Evolutionary conservation across 805 yeast species (phyloP).

Genomic region (Cyberlindnera petersonii): DNA sequence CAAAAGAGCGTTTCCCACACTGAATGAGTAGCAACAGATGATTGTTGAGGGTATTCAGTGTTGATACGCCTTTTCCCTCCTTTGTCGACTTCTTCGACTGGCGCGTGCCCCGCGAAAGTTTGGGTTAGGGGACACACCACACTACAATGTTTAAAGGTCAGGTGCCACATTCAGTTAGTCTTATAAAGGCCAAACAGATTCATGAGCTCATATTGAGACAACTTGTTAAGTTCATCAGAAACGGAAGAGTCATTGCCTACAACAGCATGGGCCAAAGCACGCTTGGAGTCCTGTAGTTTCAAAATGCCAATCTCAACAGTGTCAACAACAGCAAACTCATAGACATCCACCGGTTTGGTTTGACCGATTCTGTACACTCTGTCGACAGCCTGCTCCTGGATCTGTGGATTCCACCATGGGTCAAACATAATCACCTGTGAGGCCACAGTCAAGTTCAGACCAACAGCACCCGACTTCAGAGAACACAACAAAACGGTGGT

Average conservation of each 20-base stretch:
- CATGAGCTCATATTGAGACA: conserved; percentile 11
- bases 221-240: conserved; percentile 59
- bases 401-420: conserved; percentile 95
- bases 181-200: conserved; percentile 14
- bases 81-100: too few species aligned
- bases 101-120: too few species aligned
- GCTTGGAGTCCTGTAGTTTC: conserved; percentile 75
- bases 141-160: background rate
- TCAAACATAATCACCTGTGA: conserved; percentile 83
- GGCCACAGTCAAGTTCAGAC: conserved; percentile 79
- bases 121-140: background rate
- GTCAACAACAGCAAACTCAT: conserved; percentile 69
- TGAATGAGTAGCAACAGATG: too few species aligned
- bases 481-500: conserved; percentile 55
- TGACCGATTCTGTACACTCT: conserved; percentile 93
- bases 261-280: conserved; percentile 67
- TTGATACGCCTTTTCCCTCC: too few species aligned
- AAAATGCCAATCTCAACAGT: conserved; percentile 85
- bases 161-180: background rate
- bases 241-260: conserved; percentile 63
- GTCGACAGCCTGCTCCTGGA: conserved; percentile 87
- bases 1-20: too few species aligned
- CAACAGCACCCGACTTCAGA: conserved; percentile 90
- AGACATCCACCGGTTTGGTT: conserved; percentile 60
- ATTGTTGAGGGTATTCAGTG: too few species aligned